Evolutionary conservation across 2,329 filamentous ascomycete genomes (phyloP).

Genomic region (Pyricularia sp.): DNA sequence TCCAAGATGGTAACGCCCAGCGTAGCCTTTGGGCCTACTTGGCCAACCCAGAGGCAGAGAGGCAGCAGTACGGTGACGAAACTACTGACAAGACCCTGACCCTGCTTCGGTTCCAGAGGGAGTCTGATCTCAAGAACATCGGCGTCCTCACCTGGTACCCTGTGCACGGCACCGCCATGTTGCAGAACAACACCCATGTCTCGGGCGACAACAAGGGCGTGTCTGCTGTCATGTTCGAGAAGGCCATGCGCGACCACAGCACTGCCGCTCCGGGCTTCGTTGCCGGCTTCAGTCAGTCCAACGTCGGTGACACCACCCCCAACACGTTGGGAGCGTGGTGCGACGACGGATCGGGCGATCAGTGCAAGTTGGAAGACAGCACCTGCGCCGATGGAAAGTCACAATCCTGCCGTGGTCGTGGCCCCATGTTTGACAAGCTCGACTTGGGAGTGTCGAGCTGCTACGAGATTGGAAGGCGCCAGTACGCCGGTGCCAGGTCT

Average conservation of each 20-base stretch:
- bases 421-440: slow-evolving; percentile 56
- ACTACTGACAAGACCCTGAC: slow-evolving; percentile 62
- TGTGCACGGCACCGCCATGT: slow-evolving; percentile 83
- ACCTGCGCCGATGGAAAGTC: slow-evolving; percentile 66
- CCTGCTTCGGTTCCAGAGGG: slow-evolving; percentile 66
- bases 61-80: slow-evolving; percentile 50
- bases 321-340: slow-evolving; percentile 85
- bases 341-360: slow-evolving; percentile 67
- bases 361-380: slow-evolving; percentile 71
- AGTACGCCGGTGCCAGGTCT: slow-evolving; percentile 49
- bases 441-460: slow-evolving; percentile 67
- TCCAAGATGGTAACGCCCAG: slow-evolving; percentile 76
- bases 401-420: slow-evolving; percentile 64
- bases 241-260: slow-evolving; percentile 45
- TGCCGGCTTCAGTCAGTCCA: slow-evolving; percentile 86
- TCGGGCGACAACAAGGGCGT: slow-evolving; percentile 97
- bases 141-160: slow-evolving; percentile 87
- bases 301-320: slow-evolving; percentile 82
- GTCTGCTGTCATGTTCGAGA: slow-evolving; percentile 76
- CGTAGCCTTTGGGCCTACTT: slow-evolving; percentile 83
- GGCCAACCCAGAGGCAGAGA: slow-evolving; percentile 71
- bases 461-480: slow-evolving; percentile 67
- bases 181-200: slow-evolving; percentile 84
- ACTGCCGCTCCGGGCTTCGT: slow-evolving; percentile 62
- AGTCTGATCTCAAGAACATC: slow-evolving; percentile 65